Base-by-base conservation (phyloP, 1,284 basidiomycete genomes). In the Gymnopus androsaceus region DNA sequence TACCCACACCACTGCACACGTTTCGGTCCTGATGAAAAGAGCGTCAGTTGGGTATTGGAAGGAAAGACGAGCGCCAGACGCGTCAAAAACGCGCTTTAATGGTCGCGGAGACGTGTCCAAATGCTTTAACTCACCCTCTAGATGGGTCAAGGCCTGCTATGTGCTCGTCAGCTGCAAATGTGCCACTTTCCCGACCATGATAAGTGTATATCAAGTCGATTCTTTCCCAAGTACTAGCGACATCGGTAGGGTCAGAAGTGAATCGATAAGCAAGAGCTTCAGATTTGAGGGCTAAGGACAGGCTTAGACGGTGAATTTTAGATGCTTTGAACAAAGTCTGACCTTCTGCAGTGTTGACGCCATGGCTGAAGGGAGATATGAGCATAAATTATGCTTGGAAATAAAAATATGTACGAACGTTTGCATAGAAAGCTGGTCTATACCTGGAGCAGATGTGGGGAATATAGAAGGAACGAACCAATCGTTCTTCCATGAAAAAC, bases 271-370 rank as follows among this genome's bases (percentile, higher is more conserved):
- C 72, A 7, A 76, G 57, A 28, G 73, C 73, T 59, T 75, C 74
- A 6, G 73, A 74, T 60, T 75, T 75, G 33, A 75, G 58, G 6
- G 74, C 74, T 75, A 37, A 9, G n/a, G n/a, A n/a, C n/a, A 37
- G 7, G 17, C 9, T 2, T 31, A 33, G 47, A n/a, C n/a, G n/a
- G n/a, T n/a, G n/a, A n/a, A n/a, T n/a, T n/a, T n/a, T n/a, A n/a
- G n/a, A n/a, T n/a, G n/a, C n/a, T n/a, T n/a, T n/a, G n/a, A 27
- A 23, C 27, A 23, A 50, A 59, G 14, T 37, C 46, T 11, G 36
- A 72, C 73, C 72, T 66, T 75, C 72, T 31, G 64, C 73, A 11
- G 67, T 74, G 56, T 75, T 76, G 9, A 75, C 73, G 17, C 74
- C 74, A 55, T 76, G 68, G 2, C 69, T 71, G 46, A 6, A 48